Base-by-base conservation (phyloP, 2,329 filamentous ascomycete genomes). In the Plenodomus biglobosus region DNA sequence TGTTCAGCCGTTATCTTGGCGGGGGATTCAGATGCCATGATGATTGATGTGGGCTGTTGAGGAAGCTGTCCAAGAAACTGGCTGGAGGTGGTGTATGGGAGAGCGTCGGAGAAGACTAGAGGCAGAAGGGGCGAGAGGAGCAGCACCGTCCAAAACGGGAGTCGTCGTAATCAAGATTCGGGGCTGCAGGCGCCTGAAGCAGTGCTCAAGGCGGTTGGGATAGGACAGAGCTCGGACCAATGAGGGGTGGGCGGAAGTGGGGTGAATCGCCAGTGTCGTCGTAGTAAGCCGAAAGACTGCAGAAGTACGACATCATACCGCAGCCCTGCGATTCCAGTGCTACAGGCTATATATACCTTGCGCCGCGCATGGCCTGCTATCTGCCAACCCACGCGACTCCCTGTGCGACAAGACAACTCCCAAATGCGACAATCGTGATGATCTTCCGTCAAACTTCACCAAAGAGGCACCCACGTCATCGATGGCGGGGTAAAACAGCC, bases 1-100 rank as follows among this genome's bases (percentile, higher is more conserved):
- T 82, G 78, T 42, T 86, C 82, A 56, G 80, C 70, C 19, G 86
- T 91, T 59, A 88, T 71, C 48, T 73, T 64, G 42, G 62, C 53
- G 50, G 62, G 50, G 40, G 62, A 47, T 39, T 57, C 42, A 40
- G 50, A 40, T 3, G 49, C 35, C 56, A 59, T 59, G 47, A 32
- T 48, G 46, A 10, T 30, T 20, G 32, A n/a, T 30, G 38, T 2
- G 38, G 17, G 38, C 39, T 20, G 16, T 37, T 37, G 8, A 37
- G n/a, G 16, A 18, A 17, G 18, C 35, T 37, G 7, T 37, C 11
- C 13, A 19, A 35, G 40, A n/a, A 15, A 16, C 2, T 32, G 27
- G 27, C n/a, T n/a, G n/a, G n/a, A n/a, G n/a, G n/a, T 3, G 27
- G 27, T 15, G 22, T 24, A 24, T n/a, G n/a, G n/a, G 30, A 20